Percentiles rank a stretch among this genome's conserved stretches.
Evolutionary conservation across 2,329 filamentous ascomycete species (phyloP).

Genomic region (Diaporthe ilicicola): DNA sequence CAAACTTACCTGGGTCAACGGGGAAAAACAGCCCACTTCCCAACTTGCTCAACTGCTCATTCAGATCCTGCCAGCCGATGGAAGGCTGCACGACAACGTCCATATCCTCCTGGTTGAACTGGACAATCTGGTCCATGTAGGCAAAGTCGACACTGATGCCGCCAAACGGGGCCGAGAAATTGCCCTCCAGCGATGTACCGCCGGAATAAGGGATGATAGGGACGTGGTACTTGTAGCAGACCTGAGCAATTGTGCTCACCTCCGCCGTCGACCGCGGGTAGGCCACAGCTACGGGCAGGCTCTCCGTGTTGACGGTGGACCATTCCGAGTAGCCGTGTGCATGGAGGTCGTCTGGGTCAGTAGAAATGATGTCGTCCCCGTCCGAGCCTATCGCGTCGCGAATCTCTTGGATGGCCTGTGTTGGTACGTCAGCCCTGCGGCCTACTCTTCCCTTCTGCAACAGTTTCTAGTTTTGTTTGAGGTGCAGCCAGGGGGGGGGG

Average conservation of each 20-base stretch:
- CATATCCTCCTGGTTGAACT: slow-evolving; percentile 87
- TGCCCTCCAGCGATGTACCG: slow-evolving; percentile 86
- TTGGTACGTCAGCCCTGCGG: not conserved
- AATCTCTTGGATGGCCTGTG: slow-evolving; percentile 65
- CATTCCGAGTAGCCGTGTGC: slow-evolving; percentile 74
- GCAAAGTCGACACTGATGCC: slow-evolving; percentile 91
- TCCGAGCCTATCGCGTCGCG: slow-evolving; percentile 50
- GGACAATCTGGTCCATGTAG: slow-evolving; percentile 83
- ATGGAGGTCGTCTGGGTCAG: slow-evolving; percentile 67
- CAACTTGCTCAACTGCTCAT: slow-evolving; percentile 73
- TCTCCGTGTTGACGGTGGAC: slow-evolving; percentile 69
- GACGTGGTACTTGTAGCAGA: slow-evolving; percentile 81
- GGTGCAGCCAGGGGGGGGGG: not conserved
- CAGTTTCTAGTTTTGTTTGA: too few species aligned
- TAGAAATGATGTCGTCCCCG: slow-evolving; percentile 69
- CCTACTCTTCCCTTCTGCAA: not conserved
- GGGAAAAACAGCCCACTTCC: slow-evolving; percentile 87
- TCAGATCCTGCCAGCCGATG: slow-evolving; percentile 91
- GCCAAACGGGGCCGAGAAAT: slow-evolving; percentile 87
- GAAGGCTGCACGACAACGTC: slow-evolving; percentile 92
- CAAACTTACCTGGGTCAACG: slow-evolving; percentile 76
- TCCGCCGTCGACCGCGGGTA: slow-evolving; percentile 70
- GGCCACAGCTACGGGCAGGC: slow-evolving; percentile 69
- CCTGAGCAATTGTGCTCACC: slow-evolving; percentile 66
- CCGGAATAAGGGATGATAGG: slow-evolving; percentile 90